A percentile compares a stretch with the other conserved stretches of the same genome.
Conservation (phyloP, 176 grass and related monocot genomes). For the Melocanna baccifera region DNA sequence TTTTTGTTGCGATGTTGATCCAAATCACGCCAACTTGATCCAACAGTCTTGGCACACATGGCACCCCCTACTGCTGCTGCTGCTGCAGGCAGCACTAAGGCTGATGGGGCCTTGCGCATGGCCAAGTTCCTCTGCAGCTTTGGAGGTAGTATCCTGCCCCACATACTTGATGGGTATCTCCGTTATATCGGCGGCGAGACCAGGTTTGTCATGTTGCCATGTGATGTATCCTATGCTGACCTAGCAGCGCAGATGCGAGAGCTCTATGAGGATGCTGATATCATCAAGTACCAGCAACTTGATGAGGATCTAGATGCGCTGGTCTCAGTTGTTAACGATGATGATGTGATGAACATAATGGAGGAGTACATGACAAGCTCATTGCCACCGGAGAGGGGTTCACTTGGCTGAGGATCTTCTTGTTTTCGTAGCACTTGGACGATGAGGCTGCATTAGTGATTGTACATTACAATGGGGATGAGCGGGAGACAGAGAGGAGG, state of each 20-base stretch:
- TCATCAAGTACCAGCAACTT: slow-evolving; percentile 97
- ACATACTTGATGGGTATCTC: slow-evolving; percentile 66
- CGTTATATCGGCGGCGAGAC: slow-evolving; percentile 88
- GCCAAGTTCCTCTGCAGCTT: slow-evolving; percentile 95
- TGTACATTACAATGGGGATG: slow-evolving; percentile 55
- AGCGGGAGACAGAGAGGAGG: slow-evolving; percentile 74
- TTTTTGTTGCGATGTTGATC: background rate
- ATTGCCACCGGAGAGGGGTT: slow-evolving; percentile 52
- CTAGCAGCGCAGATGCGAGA: slow-evolving; percentile 63
- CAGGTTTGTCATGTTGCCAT: slow-evolving; percentile 63
- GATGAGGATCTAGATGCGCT: slow-evolving; percentile 91
- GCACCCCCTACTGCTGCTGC: slow-evolving; percentile 14
- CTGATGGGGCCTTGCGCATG: slow-evolving; percentile 48
- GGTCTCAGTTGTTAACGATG: slow-evolving; percentile 89
- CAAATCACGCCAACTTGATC: background rate
- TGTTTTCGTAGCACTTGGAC: slow-evolving; percentile 71
- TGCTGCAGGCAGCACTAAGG: background rate
- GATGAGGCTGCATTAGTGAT: slow-evolving; percentile 38
- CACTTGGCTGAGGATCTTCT: slow-evolving; percentile 78
- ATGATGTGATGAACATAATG: slow-evolving; percentile 98
- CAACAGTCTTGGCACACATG: slow-evolving; percentile 10
- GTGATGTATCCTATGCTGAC: slow-evolving; percentile 43
- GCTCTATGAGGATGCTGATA: slow-evolving; percentile 64
- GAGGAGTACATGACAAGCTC: slow-evolving; percentile 99
- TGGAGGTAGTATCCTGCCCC: slow-evolving; percentile 85